A percentile compares a stretch with the other conserved stretches of the same genome.
These are phyloP conservation scores for Podila verticillata DNA, from an alignment of 192 early-diverging fungal species.

Conservation along the genomic window DNA sequence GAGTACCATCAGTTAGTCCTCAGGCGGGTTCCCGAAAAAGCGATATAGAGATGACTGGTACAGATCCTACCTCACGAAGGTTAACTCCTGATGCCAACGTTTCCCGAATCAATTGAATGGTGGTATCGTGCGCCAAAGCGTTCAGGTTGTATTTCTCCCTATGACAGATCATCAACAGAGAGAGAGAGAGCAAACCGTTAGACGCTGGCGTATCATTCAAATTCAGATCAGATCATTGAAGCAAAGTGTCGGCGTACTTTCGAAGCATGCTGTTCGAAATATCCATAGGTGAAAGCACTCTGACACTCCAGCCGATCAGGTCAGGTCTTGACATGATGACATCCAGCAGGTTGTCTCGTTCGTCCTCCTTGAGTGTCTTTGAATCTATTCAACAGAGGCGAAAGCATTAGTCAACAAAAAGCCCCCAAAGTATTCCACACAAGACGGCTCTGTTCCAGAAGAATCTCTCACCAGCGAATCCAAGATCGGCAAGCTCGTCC, in stretches of 20 bases:
- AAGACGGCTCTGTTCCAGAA: too few relatives aligned
- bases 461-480: constrained; percentile 77
- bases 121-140: constrained; percentile 92
- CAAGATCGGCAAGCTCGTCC: constrained; percentile 71
- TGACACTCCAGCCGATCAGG: constrained; percentile 86
- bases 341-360: constrained; percentile 77
- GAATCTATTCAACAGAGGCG: constrained; percentile 72
- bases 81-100: constrained; percentile 71
- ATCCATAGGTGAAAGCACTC: constrained; percentile 87
- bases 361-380: constrained; percentile 86
- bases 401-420: not conserved
- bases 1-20: not conserved
- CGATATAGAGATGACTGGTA: not conserved
- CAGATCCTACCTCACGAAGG: constrained; percentile 68
- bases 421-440: not conserved
- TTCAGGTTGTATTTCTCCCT: constrained; percentile 94
- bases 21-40: not conserved
- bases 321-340: constrained; percentile 64
- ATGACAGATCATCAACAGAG: not conserved
- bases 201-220: not conserved
- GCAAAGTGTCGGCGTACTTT: constrained; percentile 59
- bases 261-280: constrained; percentile 93
- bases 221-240: not conserved
- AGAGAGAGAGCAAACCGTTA: not conserved
- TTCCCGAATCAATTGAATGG: constrained; percentile 82